Conservation (phyloP, 148 eudicot species). For the Heliamphora exappendiculata region DNA sequence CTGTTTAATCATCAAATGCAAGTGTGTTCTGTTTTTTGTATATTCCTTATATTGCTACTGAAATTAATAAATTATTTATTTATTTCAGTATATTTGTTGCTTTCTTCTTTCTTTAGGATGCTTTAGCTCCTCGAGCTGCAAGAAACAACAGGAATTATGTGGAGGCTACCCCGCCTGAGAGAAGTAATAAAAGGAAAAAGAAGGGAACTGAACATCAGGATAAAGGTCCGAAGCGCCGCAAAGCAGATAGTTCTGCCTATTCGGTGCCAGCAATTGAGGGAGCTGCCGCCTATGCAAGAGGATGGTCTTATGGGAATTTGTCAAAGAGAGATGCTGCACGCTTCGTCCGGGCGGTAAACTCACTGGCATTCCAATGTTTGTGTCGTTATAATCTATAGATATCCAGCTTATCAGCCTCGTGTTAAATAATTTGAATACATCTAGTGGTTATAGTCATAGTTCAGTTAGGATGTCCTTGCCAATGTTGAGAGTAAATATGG, state of each 20-base stretch:
- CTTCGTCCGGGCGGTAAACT: constrained; percentile 76
- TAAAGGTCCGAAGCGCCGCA: constrained; percentile 60
- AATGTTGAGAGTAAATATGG: too few relatives aligned
- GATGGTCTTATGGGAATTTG: constrained; percentile 91
- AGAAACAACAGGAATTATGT: constrained; percentile 78
- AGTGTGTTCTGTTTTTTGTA: background rate
- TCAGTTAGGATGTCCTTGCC: background rate
- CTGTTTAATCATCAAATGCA: background rate
- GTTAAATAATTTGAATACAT: background rate
- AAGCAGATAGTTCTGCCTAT: constrained; percentile 51
- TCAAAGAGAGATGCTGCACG: constrained; percentile 97
- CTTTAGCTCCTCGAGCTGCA: constrained; percentile 93
- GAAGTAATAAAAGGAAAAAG: constrained; percentile 74
- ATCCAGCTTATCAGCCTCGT: background rate
- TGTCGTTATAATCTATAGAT: background rate
- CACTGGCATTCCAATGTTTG: background rate
- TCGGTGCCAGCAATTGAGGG: constrained; percentile 75
- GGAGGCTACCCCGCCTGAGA: constrained; percentile 58
- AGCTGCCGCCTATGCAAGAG: constrained; percentile 87
- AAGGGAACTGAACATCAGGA: constrained; percentile 58
- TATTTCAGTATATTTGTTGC: background rate
- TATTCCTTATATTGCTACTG: background rate
- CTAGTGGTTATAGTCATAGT: background rate
- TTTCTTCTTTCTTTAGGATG: constrained; percentile 42
- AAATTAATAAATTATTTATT: background rate